Evolutionary conservation across 2,329 filamentous ascomycete genomes (phyloP).

Genomic region (Periglandula ipomoeae): DNA sequence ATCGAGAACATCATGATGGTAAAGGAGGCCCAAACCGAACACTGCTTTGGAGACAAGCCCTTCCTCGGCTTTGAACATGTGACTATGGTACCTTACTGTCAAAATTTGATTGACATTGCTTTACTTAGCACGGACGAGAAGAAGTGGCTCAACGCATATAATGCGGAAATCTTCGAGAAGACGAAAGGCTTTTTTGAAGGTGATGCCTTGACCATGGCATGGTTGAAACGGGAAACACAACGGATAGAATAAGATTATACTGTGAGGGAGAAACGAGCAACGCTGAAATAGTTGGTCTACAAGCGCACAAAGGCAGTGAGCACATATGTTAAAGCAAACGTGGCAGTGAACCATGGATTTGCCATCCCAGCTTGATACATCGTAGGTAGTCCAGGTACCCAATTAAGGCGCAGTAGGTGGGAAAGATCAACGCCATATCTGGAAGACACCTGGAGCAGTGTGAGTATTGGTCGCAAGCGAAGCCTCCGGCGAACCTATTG

Average conservation of each 20-base stretch:
- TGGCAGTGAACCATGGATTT: slow-evolving; percentile 55
- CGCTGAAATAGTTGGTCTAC: slow-evolving; percentile 22
- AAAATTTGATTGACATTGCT: slow-evolving; percentile 69
- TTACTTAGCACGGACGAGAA: slow-evolving; percentile 68
- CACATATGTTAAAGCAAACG: slow-evolving; percentile 65
- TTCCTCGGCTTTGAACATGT: slow-evolving; percentile 95
- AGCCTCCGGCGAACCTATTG: neutral
- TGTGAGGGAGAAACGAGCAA: neutral
- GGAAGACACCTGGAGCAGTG: slow-evolving; percentile 26
- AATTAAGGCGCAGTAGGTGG: slow-evolving; percentile 26
- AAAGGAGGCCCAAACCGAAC: slow-evolving; percentile 73
- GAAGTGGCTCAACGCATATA: slow-evolving; percentile 80
- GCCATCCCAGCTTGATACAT: slow-evolving; percentile 42
- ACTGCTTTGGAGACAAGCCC: slow-evolving; percentile 87
- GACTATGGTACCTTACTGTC: slow-evolving; percentile 92
- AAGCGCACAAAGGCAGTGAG: slow-evolving; percentile 46
- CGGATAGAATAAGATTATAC: slow-evolving; percentile 20
- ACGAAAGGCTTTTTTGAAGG: slow-evolving; percentile 67
- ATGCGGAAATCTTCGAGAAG: slow-evolving; percentile 72
- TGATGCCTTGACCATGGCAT: slow-evolving; percentile 62
- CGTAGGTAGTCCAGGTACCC: slow-evolving; percentile 24
- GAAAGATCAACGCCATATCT: slow-evolving; percentile 33
- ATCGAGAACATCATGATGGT: slow-evolving; percentile 96
- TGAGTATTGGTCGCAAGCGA: neutral
- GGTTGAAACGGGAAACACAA: slow-evolving; percentile 81